A percentile compares a stretch with the other conserved stretches of the same genome.
Evolutionary conservation across 2,329 filamentous ascomycete species (phyloP).

Genomic region (Peltaster fructicola): DNA sequence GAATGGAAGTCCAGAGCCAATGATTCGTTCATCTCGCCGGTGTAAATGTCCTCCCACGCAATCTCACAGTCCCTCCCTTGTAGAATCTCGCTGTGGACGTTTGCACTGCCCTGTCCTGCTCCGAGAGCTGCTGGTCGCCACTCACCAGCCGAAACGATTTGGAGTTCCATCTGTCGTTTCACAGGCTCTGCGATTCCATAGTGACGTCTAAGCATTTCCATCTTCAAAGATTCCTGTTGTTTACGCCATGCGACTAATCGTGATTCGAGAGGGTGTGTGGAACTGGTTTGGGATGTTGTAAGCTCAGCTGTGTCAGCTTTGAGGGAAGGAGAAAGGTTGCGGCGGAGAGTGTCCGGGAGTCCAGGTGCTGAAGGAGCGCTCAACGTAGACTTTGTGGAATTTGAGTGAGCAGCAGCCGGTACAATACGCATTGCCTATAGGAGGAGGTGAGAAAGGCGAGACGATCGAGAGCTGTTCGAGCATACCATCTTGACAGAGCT

Average conservation of each 20-base stretch:
- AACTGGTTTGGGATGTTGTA: constrained; percentile 24
- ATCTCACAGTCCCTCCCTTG: constrained; percentile 59
- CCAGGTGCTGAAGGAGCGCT: constrained; percentile 80
- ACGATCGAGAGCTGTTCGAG: too few species aligned
- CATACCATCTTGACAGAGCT: too few species aligned
- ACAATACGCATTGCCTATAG: constrained; percentile 56
- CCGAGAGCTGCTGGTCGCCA: constrained; percentile 61
- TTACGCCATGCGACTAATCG: constrained; percentile 79
- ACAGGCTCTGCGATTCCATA: constrained; percentile 90
- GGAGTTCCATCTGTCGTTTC: constrained; percentile 83
- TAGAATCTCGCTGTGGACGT: constrained; percentile 80
- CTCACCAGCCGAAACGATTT: constrained; percentile 63
- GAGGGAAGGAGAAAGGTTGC: constrained; percentile 47
- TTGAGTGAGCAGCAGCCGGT: constrained; percentile 48
- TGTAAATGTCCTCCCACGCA: constrained; percentile 87
- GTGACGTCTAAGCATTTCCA: constrained; percentile 69
- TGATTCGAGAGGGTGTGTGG: constrained; percentile 75
- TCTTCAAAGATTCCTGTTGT: constrained; percentile 74
- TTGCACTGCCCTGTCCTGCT: constrained; percentile 30
- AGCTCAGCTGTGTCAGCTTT: constrained; percentile 30
- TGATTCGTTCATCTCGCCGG: constrained; percentile 52
- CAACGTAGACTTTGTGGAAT: constrained; percentile 29
- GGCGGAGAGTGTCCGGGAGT: constrained; percentile 81
- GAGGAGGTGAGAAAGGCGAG: too few species aligned
- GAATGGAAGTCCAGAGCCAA: constrained; percentile 48